Evolutionary conservation across 495 filamentous ascomycete genomes (phyloP), one percentile per base, ranked within the genome.

Genomic region (Daldinia childiae): DNA sequence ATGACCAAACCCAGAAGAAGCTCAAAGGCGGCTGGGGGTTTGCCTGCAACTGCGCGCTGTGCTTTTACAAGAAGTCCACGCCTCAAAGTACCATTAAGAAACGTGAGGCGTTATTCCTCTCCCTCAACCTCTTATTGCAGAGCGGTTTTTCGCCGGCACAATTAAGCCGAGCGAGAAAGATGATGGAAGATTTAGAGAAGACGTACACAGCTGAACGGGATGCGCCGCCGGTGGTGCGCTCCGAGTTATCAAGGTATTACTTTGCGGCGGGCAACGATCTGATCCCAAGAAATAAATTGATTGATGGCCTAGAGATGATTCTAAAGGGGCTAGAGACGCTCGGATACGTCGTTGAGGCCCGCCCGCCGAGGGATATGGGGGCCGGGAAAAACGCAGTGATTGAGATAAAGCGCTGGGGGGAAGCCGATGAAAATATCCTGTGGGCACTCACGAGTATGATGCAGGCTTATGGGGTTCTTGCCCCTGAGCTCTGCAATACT

Each of bases 341-440:
- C 19, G 83, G 84, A 8, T 86, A 66, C 65, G 72, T 80, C 6
- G 76, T 87, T 48, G 72, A 79, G 19, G 82, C 80, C 6, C 77
- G 76, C 26, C 56, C 50, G 11, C 65, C 70, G 6, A 38, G 69
- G 11, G n/a, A 72, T 0, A 12, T 34, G 14, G 55, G 15, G 4
- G 2, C 41, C 12, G 34, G n/a, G 45, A 63, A 55, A 3, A 68
- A 61, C 6, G 30, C 32, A 29, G 26, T 54, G 21, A 50, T 83
- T 19, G 50, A 76, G 68, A 79, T 87, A 39, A 68, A 79, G 73
- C 72, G 78, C 68, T 86, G 84, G 83, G 84, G 84, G 3, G 6
- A 78, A 17, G 66, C 79, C 64, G 57, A 30, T 11, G 74, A 82
- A 9, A 8, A n/a, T 12, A 41, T 77, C 6, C 56, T 84, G 6